Base-by-base conservation (phyloP, 2,329 filamentous ascomycete genomes). In the Botrytis cinerea region DNA sequence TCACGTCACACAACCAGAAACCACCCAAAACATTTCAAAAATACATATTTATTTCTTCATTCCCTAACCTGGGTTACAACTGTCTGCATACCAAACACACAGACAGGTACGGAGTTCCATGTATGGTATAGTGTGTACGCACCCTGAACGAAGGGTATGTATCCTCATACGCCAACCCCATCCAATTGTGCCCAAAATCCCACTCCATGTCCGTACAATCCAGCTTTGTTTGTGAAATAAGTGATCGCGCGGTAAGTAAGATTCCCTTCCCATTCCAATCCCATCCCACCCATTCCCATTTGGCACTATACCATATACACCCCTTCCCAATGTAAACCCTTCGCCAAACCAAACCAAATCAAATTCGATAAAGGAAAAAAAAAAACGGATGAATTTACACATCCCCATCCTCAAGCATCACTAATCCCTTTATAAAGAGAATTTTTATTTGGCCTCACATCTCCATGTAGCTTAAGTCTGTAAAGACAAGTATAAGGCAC, bases 401-500 rank as follows among this genome's bases (percentile, higher is more conserved):
- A 45, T 45, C 18, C 38, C 4, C 22, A 10, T 1, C 22, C 25
- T 43, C n/a, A 69, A 64, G 46, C 28, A 57, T n/a, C 60, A 28
- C 25, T 10, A 68, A 32, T 32, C 51, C 51, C 51, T n/a, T 61
- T 22, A 45, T 28, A 61, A 20, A 46, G 28, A 32, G 18, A 16
- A 16, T 57, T 35, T 10, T 59, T 40, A 38, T 48, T 54, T n/a
- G 40, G 48, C 16, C 48, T 38, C 10, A 72, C 71, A 4, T 78
- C 75, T 7, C 85, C 90, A 79, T 88, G 91, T 62, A 92, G 74
- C 73, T 86, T 83, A n/a, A 91, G 81, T 1, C 90, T 84, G 81
- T 92, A 92, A 77, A 92, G 87, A 79, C 90, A 92, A 5, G 90
- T 92, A 78, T 90, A 89, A 64, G 88, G 75, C 2, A 80, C 76